Evolutionary conservation across 2,329 filamentous ascomycete genomes (phyloP).

Genomic region (Macrophomina tecta): DNA sequence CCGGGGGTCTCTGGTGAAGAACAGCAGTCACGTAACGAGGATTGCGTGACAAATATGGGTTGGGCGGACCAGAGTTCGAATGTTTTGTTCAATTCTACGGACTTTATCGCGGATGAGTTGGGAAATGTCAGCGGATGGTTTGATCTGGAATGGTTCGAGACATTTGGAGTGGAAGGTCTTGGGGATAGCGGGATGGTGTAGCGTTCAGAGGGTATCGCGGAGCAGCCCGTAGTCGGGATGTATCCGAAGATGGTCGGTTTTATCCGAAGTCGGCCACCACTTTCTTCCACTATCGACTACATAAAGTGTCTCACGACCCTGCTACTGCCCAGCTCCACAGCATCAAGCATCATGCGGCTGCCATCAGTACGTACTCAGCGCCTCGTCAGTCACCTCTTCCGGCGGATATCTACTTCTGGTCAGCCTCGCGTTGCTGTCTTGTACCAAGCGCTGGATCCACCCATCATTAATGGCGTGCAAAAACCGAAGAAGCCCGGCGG

Average conservation of each 20-base stretch:
- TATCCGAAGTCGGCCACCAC: not conserved
- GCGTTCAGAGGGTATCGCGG: not conserved
- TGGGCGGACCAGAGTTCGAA: not conserved
- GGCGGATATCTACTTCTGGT: not conserved
- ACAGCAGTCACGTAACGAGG: not conserved
- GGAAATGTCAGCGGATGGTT: conserved; percentile 23
- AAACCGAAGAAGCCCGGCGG: conserved; percentile 59
- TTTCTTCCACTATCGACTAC: not conserved
- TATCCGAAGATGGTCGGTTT: not conserved
- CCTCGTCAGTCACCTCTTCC: not conserved
- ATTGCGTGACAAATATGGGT: not conserved
- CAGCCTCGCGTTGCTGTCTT: conserved; percentile 50
- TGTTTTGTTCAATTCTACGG: not conserved
- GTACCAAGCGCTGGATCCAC: conserved; percentile 56
- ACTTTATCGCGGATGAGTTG: not conserved
- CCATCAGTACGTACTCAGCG: not conserved
- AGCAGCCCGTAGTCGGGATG: not conserved
- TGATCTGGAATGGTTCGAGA: conserved; percentile 23
- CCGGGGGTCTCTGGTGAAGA: not conserved
- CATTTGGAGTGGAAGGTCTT: conserved; percentile 9
- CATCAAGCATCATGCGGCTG: not conserved
- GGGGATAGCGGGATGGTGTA: not conserved
- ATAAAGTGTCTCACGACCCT: not conserved
- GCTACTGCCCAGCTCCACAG: not conserved
- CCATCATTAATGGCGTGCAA: conserved; percentile 53